These are phyloP conservation scores for Triticum aestivum DNA, from an alignment of 176 grass and related monocot genomes.

Conservation along the genomic window DNA sequence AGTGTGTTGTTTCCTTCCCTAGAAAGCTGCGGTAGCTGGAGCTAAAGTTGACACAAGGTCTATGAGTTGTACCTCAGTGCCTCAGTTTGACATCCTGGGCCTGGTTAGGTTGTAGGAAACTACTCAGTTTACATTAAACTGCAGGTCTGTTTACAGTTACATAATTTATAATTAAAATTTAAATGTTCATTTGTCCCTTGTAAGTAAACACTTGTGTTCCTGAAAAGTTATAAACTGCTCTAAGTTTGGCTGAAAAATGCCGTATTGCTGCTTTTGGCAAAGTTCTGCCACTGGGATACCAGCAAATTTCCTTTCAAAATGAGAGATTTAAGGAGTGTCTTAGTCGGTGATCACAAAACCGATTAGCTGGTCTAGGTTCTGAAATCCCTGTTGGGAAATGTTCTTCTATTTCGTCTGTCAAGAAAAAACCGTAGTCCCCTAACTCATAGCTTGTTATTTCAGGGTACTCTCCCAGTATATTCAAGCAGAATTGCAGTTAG, in stretches of 20 bases:
- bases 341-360: not conserved
- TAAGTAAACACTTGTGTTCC: not conserved
- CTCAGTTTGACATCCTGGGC: not conserved
- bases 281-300: not conserved
- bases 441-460: slow-evolving; percentile 33
- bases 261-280: not conserved
- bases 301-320: not conserved
- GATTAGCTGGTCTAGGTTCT: not conserved
- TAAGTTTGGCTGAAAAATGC: slow-evolving; percentile 11
- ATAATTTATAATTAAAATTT: not conserved
- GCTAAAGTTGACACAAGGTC: not conserved
- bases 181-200: not conserved
- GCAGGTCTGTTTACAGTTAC: not conserved
- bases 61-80: not conserved
- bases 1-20: not conserved
- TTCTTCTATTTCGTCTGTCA: not conserved
- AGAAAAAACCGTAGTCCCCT: not conserved
- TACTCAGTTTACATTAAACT: not conserved
- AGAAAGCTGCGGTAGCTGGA: not conserved
- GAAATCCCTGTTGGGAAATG: not conserved
- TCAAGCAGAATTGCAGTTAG: slow-evolving; percentile 92
- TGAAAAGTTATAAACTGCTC: not conserved
- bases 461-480: slow-evolving; percentile 80
- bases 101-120: slow-evolving; percentile 1
- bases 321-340: not conserved